Evolutionary conservation across 2,329 filamentous ascomycete genomes (phyloP).

Genomic region (Botrytis medusae): DNA sequence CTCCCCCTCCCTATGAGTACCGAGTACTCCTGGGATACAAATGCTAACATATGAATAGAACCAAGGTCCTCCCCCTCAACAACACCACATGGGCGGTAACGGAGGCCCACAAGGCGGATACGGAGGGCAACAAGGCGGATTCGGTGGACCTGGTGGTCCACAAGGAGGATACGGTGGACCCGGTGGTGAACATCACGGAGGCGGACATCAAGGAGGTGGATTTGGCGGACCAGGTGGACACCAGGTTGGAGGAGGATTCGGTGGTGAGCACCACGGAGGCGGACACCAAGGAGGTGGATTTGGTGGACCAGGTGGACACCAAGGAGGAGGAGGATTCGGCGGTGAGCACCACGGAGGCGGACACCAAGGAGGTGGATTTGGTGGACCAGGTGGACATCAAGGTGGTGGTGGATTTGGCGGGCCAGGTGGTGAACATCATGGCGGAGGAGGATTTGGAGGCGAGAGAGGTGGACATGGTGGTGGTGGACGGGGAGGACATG

Average conservation of each 20-base stretch:
- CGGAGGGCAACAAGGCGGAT: neutral
- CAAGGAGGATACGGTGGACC: neutral
- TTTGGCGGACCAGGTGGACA: neutral
- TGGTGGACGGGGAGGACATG: neutral
- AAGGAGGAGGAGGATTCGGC: neutral
- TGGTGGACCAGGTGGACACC: neutral
- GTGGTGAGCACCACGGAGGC: neutral
- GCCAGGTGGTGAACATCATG: neutral
- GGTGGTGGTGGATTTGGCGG: neutral
- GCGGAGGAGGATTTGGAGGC: neutral
- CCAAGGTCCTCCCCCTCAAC: neutral
- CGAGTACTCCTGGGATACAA: neutral
- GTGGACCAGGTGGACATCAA: neutral
- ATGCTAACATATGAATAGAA: neutral
- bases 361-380: neutral
- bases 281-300: neutral
- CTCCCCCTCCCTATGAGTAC: neutral
- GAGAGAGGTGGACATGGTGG: neutral
- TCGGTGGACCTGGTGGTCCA: neutral
- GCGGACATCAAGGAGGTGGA: neutral
- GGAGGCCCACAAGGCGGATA: neutral
- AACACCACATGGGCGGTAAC: neutral
- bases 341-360: neutral
- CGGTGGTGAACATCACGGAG: neutral
- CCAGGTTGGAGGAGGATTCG: neutral